Percentiles rank a stretch among this genome's conserved stretches.
Conservation (phyloP, 2,329 filamentous ascomycete genomes). For the Neophaeococcomyces aloes region DNA sequence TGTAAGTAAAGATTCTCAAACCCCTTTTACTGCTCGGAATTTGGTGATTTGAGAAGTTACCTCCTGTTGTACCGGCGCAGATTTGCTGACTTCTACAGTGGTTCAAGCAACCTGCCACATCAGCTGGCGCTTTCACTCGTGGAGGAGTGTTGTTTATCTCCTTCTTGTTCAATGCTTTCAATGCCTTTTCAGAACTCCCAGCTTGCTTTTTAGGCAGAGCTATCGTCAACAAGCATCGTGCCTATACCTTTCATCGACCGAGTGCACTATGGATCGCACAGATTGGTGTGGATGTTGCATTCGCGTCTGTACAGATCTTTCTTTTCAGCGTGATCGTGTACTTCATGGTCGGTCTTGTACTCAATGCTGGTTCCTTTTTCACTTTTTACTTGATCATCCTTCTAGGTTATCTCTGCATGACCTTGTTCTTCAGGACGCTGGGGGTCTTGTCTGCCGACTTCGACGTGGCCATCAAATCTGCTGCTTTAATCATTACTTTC, state of each 20-base stretch:
- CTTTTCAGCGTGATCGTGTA: conserved; percentile 67
- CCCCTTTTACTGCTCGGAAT: too few species aligned
- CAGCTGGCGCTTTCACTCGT: conserved; percentile 64
- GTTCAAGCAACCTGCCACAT: conserved; percentile 54
- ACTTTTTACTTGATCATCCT: conserved; percentile 64
- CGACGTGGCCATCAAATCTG: conserved; percentile 74
- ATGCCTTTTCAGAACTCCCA: conserved; percentile 68
- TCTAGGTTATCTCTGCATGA: conserved; percentile 60
- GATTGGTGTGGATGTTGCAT: conserved; percentile 59
- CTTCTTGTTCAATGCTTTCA: conserved; percentile 77
- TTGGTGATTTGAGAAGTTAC: too few species aligned
- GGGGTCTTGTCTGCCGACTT: conserved; percentile 70
- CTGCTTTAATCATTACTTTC: conserved; percentile 67
- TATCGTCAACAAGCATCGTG: conserved; percentile 74
- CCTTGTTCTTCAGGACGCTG: conserved; percentile 64
- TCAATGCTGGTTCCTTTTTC: conserved; percentile 68
- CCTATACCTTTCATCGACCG: conserved; percentile 72
- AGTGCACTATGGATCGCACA: conserved; percentile 76
- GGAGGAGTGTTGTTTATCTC: conserved; percentile 72
- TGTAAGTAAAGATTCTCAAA: too few species aligned
- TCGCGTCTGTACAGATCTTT: conserved; percentile 59
- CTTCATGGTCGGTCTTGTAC: conserved; percentile 61
- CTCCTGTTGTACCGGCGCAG: too few species aligned
- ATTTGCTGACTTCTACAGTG: too few species aligned
- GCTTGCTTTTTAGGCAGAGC: conserved; percentile 64